Conservation (phyloP, 768 basidiomycete genomes). For the Tephrocybe sp. region DNA sequence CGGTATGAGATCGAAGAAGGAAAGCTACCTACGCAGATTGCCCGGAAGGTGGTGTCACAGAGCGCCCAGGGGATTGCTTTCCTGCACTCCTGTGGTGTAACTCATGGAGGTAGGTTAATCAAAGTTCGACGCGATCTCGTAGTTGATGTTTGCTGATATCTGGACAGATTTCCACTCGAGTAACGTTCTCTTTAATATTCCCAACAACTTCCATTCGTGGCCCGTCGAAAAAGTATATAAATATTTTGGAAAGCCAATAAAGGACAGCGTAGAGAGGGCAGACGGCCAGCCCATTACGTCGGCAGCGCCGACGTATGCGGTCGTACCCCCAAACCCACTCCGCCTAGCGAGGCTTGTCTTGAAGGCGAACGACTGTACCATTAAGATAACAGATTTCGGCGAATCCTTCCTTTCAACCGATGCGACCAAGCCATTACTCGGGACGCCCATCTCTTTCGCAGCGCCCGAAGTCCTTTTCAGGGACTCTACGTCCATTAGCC, state of each 20-base stretch:
- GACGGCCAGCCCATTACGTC: slow-evolving; percentile 2
- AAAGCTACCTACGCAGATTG: slow-evolving; percentile 46
- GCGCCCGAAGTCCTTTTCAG: slow-evolving; percentile 7
- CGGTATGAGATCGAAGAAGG: slow-evolving; percentile 39
- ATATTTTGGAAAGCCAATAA: slow-evolving; percentile 1
- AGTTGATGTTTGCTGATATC: background rate
- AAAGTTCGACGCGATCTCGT: slow-evolving; percentile 53
- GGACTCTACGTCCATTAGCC: background rate
- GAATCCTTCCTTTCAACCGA: slow-evolving; percentile 6
- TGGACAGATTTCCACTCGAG: background rate
- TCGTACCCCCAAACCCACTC: slow-evolving; percentile 1
- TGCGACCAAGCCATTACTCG: background rate
- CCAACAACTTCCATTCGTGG: slow-evolving; percentile 5
- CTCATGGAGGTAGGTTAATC: slow-evolving; percentile 67
- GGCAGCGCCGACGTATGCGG: slow-evolving; percentile 2
- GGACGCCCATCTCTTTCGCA: slow-evolving; percentile 5
- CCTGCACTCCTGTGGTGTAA: slow-evolving; percentile 52
- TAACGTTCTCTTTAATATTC: background rate
- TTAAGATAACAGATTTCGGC: slow-evolving; percentile 11
- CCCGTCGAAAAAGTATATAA: slow-evolving; percentile 4
- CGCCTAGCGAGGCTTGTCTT: slow-evolving; percentile 3
- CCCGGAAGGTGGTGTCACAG: slow-evolving; percentile 52
- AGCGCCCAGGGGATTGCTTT: slow-evolving; percentile 51
- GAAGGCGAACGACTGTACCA: background rate
- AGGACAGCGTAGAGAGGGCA: background rate